Base-by-base conservation (phyloP, 1,139 yeast species). In the Yamadazyma kanchanaburiensis region DNA sequence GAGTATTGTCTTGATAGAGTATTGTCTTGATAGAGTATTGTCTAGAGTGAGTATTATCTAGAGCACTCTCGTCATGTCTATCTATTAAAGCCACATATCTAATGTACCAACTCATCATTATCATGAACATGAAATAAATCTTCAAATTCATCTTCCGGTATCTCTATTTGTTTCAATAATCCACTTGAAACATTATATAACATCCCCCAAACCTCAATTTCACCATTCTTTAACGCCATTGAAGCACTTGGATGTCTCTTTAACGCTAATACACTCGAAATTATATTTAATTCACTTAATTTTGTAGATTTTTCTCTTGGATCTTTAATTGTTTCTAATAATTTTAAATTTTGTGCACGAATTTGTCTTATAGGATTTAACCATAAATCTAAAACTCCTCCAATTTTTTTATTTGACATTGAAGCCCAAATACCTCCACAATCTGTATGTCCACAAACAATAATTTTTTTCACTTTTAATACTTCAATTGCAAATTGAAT, bases 401-500 rank as follows among this genome's bases (percentile, higher is more conserved):
- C 85, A 27, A 85, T 70, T 39, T 75, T 74, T 45, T 80, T 77
- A 37, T 77, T 71, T 5, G 82, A 72, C 35, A 91, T 61, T 12
- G 94, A 81, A 15, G 96, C 91, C 80, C 89, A 82, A 35, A 88
- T 78, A 19, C 97, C 98, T 30, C 97, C 97, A 66, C 98, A 91
- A 58, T 88, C 95, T 21, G 95, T 85, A 63, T 91, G 98, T n/a
- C 98, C 98, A 58, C 96, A 88, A 7, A 91, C 86, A 35, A 91
- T 73, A 37, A 91, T 79, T 50, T 85, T 87, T 43, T 71, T 73
- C 21, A 94, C 95, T 51, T 85, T 82, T 41, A 91, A 69, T 12
- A 83, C 89, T 48, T 87, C 91, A 40, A 91, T 77, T 3, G 96
- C 96, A 49, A 88, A 87, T 55, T 91, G 96, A 25, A 91, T 68